Percentiles rank a stretch among this genome's conserved stretches.
Conservation (phyloP, 805 yeast species). For the Ogataea paradorogensis region DNA sequence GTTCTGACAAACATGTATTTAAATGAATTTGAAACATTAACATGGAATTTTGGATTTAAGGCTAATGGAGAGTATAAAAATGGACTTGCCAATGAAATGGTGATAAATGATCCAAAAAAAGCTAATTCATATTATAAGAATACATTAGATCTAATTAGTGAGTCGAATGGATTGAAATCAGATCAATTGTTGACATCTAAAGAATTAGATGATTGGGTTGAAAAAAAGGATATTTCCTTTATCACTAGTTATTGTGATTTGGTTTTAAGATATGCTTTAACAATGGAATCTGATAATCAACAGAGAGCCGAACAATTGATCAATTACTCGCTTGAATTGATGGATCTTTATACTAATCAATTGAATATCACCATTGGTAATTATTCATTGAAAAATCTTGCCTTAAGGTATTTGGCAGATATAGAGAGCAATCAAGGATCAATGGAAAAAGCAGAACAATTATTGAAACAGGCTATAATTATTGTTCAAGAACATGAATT, state of each 20-base stretch:
- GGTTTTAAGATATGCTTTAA: conserved; percentile 37
- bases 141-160: conserved; percentile 33
- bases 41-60: conserved; percentile 29
- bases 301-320: conserved; percentile 28
- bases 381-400: conserved; percentile 31
- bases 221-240: conserved; percentile 33
- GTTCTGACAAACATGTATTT: conserved; percentile 32
- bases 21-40: conserved; percentile 26
- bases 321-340: conserved; percentile 30
- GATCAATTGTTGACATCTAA: conserved; percentile 16
- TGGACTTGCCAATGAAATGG: conserved; percentile 39
- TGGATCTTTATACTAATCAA: conserved; percentile 27
- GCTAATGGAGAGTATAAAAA: conserved; percentile 31
- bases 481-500: conserved; percentile 27
- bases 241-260: conserved; percentile 37
- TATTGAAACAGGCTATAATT: conserved; percentile 30
- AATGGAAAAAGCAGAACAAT: conserved; percentile 26
- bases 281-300: conserved; percentile 28
- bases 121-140: conserved; percentile 36
- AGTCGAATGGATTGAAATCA: conserved; percentile 22
- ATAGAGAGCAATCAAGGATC: conserved; percentile 22
- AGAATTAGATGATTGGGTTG: conserved; percentile 27
- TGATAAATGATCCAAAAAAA: conserved; percentile 29
- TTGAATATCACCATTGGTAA: conserved; percentile 25
- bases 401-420: conserved; percentile 37